phyloP scores from a whole-genome alignment of 768 basidiomycete genomes.

The Leccinum pellstonianum region DNA sequence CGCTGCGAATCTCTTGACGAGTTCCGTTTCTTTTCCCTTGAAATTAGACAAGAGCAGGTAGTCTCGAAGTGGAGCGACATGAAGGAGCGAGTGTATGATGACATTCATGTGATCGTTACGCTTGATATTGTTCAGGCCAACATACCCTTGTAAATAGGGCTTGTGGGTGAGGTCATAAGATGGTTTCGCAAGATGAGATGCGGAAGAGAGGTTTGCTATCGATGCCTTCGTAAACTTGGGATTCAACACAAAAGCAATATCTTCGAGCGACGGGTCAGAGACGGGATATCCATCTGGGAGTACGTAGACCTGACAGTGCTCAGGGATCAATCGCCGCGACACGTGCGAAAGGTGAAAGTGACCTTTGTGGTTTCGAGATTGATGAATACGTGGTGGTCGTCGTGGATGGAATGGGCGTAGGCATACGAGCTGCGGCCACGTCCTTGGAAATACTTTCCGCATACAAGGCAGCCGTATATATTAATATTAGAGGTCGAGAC shows the following conservation, averaged over 20 bases:
- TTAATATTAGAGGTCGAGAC: slow-evolving; percentile 96
- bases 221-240: slow-evolving; percentile 76
- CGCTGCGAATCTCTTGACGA: slow-evolving; percentile 82
- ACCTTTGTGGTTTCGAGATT: slow-evolving; percentile 92
- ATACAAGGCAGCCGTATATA: slow-evolving; percentile 95
- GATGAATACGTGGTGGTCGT: slow-evolving; percentile 98
- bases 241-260: slow-evolving; percentile 86
- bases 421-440: slow-evolving; percentile 92
- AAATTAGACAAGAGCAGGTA: slow-evolving; percentile 78
- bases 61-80: slow-evolving; percentile 87
- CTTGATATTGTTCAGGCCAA: slow-evolving; percentile 98
- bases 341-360: slow-evolving; percentile 18
- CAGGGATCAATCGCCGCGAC: slow-evolving; percentile 16
- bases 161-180: slow-evolving; percentile 84
- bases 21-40: slow-evolving; percentile 75
- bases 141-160: slow-evolving; percentile 88
- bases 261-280: slow-evolving; percentile 93
- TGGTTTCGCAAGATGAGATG: slow-evolving; percentile 60
- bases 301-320: slow-evolving; percentile 76
- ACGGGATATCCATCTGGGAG: slow-evolving; percentile 97
- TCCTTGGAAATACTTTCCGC: slow-evolving; percentile 99
- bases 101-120: slow-evolving; percentile 97
- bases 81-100: slow-evolving; percentile 89
- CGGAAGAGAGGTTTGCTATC: slow-evolving; percentile 54
- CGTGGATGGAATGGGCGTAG: slow-evolving; percentile 95